Evolutionary conservation across 805 yeast genomes (phyloP).

Genomic region (Lipomyces lipofer): DNA sequence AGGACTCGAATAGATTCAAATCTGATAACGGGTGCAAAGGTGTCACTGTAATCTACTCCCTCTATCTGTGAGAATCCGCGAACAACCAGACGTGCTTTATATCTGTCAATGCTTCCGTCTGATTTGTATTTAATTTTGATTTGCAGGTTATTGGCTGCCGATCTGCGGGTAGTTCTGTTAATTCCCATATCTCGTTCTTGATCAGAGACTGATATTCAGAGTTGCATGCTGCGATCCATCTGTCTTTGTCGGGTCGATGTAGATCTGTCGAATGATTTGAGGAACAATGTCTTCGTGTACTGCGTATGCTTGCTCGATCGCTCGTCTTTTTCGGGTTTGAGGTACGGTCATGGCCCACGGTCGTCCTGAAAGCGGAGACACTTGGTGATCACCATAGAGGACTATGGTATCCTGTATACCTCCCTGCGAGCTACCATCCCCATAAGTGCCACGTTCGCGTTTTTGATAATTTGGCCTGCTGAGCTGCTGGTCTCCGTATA

Average conservation of each 20-base stretch:
- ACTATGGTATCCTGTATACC: no score
- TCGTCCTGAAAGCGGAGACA: no score
- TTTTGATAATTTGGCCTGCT: no score
- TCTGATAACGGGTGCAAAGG: constrained; percentile 37
- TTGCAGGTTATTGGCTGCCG: constrained; percentile 19
- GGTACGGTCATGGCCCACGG: no score
- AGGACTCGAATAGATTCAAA: constrained; percentile 27
- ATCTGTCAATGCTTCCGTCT: constrained; percentile 8
- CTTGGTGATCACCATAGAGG: no score
- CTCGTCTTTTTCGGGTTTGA: no score
- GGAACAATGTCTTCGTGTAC: no score
- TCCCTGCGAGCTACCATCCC: no score
- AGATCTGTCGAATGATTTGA: no score
- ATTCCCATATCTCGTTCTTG: constrained; percentile 12
- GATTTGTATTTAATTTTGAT: constrained; percentile 25
- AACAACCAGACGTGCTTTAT: constrained; percentile 36
- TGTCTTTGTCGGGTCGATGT: not conserved
- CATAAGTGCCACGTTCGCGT: no score
- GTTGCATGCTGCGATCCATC: not conserved
- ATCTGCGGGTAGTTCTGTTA: constrained; percentile 10
- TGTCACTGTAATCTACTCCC: constrained; percentile 36
- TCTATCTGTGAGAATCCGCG: constrained; percentile 34
- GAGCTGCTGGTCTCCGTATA: no score
- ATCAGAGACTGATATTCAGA: constrained; percentile 6
- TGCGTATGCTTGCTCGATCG: no score